Conservation (phyloP, 2,329 filamentous ascomycete genomes). For the Phaeosphaeria sp. region DNA sequence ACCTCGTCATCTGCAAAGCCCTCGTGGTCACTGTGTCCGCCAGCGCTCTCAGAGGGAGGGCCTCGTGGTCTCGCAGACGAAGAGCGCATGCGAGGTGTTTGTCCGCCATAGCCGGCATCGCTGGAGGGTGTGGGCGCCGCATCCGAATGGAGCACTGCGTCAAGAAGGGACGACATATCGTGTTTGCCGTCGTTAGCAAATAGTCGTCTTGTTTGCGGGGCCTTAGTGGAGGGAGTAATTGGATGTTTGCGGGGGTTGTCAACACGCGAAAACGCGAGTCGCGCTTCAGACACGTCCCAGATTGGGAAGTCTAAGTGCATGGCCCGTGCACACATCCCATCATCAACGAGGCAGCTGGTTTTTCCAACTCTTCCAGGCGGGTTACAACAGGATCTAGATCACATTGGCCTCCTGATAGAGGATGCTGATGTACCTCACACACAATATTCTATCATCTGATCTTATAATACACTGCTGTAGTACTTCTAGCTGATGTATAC, state of each 20-base stretch:
- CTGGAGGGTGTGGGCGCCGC: constrained; percentile 48
- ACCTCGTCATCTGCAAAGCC: constrained; percentile 69
- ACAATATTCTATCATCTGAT: too few species aligned
- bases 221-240: constrained; percentile 3
- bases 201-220: constrained; percentile 10
- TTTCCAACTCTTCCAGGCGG: too few species aligned
- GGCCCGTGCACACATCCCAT: constrained; percentile 11
- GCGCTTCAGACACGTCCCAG: constrained; percentile 15
- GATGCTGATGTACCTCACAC: too few species aligned
- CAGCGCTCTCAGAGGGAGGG: constrained; percentile 59
- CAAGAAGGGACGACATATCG: constrained; percentile 61
- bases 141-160: constrained; percentile 59
- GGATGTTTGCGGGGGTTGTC: constrained; percentile 19
- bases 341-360: too few species aligned
- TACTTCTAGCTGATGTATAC: too few species aligned
- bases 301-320: constrained; percentile 21
- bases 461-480: too few species aligned
- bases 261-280: constrained; percentile 32
- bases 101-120: constrained; percentile 44
- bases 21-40: constrained; percentile 63
- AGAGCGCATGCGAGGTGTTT: constrained; percentile 50
- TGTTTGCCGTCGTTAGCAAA: constrained; percentile 2
- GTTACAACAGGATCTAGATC: too few species aligned
- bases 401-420: too few species aligned
- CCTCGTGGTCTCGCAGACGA: constrained; percentile 64